Evolutionary conservation across 2,329 filamentous ascomycete genomes (phyloP), one percentile per base, ranked within the genome.

Genomic region (Diaporthe longicolla): DNA sequence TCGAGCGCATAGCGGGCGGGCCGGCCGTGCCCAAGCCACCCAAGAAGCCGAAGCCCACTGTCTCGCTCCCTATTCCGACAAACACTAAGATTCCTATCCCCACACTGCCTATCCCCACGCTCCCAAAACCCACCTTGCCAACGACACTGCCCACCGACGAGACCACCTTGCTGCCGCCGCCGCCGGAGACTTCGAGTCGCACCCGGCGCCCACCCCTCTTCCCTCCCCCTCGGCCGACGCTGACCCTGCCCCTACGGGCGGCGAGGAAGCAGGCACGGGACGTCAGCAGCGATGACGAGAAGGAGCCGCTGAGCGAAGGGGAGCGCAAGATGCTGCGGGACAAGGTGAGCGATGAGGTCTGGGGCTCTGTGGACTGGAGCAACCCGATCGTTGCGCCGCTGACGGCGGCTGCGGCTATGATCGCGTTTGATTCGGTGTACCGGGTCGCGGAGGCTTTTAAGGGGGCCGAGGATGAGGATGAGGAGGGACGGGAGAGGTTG

Each of bases 1-100:
- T 73, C 26, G 26, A 70, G n/a, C 65, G 55, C 24, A 2, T 73
- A 7, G 43, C 19, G 4, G 70, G 70, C 19, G 59, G 70, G 26
- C 19, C 13, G 4, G 15, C 32, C 40, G 26, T 24, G 8, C 26
- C 48, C 24, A 13, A 21, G n/a, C 69, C 57, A 21, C 17, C 17
- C 17, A 19, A 19, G 8, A 29, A 21, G n/a, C 57, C 57, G 24
- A 37, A 26, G 48, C 17, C 45, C 11, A 48, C 57, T 1, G 15
- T 4, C n/a, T 43, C 45, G 45, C 45, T 54, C 1, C n/a, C n/a
- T 24, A 1, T 26, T 0, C 59, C 29, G 15, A 54, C 52, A 5
- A 11, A n/a, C 4, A 48, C 45, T 21, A n/a, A 10, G 48, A 4
- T 26, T 0, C 59, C 40, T 5, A 54, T 26, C 1, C 59, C 40